Evolutionary conservation across 2,329 filamentous ascomycete genomes (phyloP).

Genomic region (Colletotrichum liriopes): DNA sequence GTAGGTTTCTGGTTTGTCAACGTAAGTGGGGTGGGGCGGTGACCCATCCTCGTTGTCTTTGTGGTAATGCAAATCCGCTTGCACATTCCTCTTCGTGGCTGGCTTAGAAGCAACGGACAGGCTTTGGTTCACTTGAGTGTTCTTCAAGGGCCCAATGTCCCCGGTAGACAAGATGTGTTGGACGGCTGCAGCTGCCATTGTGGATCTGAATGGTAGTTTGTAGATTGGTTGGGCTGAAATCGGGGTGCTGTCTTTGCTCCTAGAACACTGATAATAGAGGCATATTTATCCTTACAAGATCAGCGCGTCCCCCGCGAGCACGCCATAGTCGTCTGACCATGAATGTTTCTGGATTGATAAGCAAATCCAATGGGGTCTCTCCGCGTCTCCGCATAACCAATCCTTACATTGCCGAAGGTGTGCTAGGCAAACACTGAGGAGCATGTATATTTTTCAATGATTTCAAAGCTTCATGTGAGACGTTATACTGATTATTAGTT

Average conservation of each 20-base stretch:
- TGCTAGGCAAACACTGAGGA: not conserved
- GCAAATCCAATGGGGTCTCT: constrained; percentile 36
- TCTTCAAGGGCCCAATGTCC: not conserved
- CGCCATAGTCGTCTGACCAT: constrained; percentile 45
- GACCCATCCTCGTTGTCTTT: constrained; percentile 60
- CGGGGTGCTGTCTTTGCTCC: not conserved
- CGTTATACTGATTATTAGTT: no score
- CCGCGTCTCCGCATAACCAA: not conserved
- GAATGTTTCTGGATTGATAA: constrained; percentile 46
- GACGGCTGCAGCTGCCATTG: constrained; percentile 40
- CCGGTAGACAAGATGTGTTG: constrained; percentile 12
- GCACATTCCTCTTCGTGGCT: constrained; percentile 42
- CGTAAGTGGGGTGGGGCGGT: constrained; percentile 54
- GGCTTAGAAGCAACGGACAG: not conserved
- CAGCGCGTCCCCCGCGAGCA: constrained; percentile 44
- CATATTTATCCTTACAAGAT: not conserved
- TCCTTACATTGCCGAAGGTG: not conserved
- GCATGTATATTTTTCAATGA: not conserved
- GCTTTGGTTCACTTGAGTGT: not conserved
- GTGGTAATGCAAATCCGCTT: constrained; percentile 56
- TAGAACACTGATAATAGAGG: no score
- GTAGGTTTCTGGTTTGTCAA: constrained; percentile 54
- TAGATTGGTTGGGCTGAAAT: not conserved
- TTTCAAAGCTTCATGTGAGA: constrained; percentile 16
- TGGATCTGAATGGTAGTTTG: not conserved